phyloP scores from a whole-genome alignment of 768 basidiomycete species.

The Boletus sensibilis region DNA sequence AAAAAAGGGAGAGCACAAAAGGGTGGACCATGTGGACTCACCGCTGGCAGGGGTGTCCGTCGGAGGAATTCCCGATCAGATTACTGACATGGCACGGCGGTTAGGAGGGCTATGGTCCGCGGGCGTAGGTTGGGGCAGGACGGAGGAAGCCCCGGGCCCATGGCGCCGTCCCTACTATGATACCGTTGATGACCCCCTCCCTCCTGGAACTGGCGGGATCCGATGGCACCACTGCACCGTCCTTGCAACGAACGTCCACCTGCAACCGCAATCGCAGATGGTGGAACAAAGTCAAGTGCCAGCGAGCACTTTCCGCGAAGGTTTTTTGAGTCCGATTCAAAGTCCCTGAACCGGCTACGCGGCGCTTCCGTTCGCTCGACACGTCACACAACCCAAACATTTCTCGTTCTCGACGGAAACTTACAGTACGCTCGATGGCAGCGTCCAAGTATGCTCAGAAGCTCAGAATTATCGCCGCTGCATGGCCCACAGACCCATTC shows the following conservation, averaged over 20 bases:
- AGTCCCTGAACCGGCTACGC: not conserved
- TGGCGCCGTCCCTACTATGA: not conserved
- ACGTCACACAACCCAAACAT: no score
- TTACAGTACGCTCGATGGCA: conserved; percentile 20
- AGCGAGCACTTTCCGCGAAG: conserved; percentile 25
- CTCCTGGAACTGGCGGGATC: not conserved
- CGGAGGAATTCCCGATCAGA: no score
- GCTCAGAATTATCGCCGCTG: conserved; percentile 53
- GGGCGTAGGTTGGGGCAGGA: not conserved
- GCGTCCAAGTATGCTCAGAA: conserved; percentile 44
- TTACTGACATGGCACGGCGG: no score
- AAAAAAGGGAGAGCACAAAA: not conserved
- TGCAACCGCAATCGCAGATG: not conserved
- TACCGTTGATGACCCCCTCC: not conserved
- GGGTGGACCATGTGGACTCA: not conserved
- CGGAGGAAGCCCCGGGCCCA: not conserved
- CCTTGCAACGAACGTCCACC: not conserved
- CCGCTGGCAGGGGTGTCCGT: no score
- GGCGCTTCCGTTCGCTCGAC: not conserved
- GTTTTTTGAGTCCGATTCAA: conserved; percentile 25
- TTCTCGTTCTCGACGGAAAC: no score
- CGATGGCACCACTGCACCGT: not conserved
- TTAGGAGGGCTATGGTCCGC: no score
- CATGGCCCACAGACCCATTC: conserved; percentile 74
- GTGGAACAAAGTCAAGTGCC: no score